Conservation (phyloP, 331 rosid species). For the Malus hybrid region DNA sequence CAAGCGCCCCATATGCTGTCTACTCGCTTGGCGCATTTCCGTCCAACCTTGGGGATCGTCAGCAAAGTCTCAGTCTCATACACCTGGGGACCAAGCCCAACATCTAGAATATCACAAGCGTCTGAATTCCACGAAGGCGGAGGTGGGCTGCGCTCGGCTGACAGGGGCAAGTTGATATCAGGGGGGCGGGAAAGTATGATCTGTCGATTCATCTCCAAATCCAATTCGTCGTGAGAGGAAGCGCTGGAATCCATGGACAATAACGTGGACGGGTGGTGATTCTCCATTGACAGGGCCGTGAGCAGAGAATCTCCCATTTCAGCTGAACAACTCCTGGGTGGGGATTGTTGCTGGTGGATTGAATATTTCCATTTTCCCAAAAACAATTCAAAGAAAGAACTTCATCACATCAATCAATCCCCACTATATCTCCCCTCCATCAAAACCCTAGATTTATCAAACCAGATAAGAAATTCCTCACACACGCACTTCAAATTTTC, state of each 20-base stretch:
- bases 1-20: slow-evolving; percentile 99
- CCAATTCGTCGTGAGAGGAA: slow-evolving; percentile 89
- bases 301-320: slow-evolving; percentile 74
- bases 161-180: slow-evolving; percentile 76
- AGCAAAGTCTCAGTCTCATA: slow-evolving; percentile 71
- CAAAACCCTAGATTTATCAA: slow-evolving; percentile 86
- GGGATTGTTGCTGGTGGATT: slow-evolving; percentile 51
- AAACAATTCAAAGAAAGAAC: slow-evolving; percentile 66
- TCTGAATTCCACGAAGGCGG: slow-evolving; percentile 71
- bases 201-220: slow-evolving; percentile 86
- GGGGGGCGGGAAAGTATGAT: slow-evolving; percentile 70
- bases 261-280: slow-evolving; percentile 85
- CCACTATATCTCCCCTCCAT: slow-evolving; percentile 99
- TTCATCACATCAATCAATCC: slow-evolving; percentile 74
- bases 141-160: slow-evolving; percentile 89
- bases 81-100: slow-evolving; percentile 77
- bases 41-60: slow-evolving; percentile 62
- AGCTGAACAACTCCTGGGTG: slow-evolving; percentile 45
- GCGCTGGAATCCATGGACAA: slow-evolving; percentile 98
- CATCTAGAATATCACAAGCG: slow-evolving; percentile 76
- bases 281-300: slow-evolving; percentile 78
- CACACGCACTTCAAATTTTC: slow-evolving; percentile 26
- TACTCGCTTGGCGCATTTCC: slow-evolving; percentile 73
- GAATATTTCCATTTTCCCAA: slow-evolving; percentile 49
- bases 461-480: slow-evolving; percentile 43